Conservation (phyloP, 257 asterid genomes). For the Galeopsis tetrahit region DNA sequence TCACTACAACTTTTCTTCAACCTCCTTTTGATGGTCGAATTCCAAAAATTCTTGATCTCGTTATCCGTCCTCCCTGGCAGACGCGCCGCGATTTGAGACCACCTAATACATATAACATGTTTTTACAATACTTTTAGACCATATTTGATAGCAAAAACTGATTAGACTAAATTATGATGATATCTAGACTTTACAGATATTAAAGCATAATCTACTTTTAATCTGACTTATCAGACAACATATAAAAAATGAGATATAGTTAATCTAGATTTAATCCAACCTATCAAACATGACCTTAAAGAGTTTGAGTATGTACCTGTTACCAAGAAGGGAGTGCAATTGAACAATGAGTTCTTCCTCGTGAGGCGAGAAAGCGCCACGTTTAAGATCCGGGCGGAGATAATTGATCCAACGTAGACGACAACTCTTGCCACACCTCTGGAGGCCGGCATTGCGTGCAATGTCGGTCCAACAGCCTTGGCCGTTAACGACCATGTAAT, state of each 20-base stretch:
- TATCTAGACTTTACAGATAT: too few relatives aligned
- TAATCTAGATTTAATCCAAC: too few relatives aligned
- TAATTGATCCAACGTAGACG: conserved; percentile 84
- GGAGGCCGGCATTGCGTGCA: conserved; percentile 79
- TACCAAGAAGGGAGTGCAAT: conserved; percentile 87
- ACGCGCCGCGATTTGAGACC: conserved; percentile 97
- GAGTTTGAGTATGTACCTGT: conserved; percentile 47
- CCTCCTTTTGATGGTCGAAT: conserved; percentile 84
- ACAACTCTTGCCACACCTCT: conserved; percentile 86
- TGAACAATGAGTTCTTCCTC: conserved; percentile 80
- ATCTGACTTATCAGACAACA: too few relatives aligned
- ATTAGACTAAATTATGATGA: too few relatives aligned
- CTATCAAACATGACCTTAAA: too few relatives aligned
- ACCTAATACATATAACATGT: conserved; percentile 43
- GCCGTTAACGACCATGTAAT: conserved; percentile 70
- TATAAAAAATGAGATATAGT: too few relatives aligned
- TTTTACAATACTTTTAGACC: too few relatives aligned
- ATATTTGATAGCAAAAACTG: too few relatives aligned
- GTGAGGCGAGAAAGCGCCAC: conserved; percentile 83
- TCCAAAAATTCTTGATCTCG: conserved; percentile 93
- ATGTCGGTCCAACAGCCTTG: conserved; percentile 95
- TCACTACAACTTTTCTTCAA: conserved; percentile 46
- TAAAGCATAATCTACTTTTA: too few relatives aligned
- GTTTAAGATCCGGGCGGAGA: conserved; percentile 82
- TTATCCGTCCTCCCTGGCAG: conserved; percentile 93